phyloP scores from a whole-genome alignment of 75 land plant species.

The Pseudotsuga menziesii region DNA sequence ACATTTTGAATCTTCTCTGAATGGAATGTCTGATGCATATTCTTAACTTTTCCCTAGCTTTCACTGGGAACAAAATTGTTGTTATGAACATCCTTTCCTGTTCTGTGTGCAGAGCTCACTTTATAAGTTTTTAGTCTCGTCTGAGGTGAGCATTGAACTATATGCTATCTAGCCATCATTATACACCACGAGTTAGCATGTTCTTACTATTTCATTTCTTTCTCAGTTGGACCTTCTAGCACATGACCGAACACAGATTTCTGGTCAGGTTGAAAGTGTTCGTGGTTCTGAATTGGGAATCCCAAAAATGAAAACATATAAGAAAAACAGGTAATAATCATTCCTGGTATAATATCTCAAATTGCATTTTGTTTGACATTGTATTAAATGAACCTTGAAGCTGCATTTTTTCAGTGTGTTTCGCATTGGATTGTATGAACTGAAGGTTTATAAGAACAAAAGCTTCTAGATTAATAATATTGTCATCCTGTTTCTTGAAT shows the following conservation, averaged over 20 bases:
- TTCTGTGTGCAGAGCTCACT: slow-evolving; percentile 57
- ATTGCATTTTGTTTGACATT: no score
- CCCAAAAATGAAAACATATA: not conserved
- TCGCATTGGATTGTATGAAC: not conserved
- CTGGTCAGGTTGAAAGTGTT: slow-evolving; percentile 24
- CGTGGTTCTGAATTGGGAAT: slow-evolving; percentile 12
- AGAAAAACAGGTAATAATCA: not conserved
- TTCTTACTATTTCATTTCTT: not conserved
- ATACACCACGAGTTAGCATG: not conserved
- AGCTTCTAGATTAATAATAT: not conserved
- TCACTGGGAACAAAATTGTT: not conserved
- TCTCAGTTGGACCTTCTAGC: slow-evolving; percentile 29
- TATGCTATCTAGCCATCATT: not conserved
- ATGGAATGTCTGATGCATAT: not conserved
- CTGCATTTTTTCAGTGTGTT: no score
- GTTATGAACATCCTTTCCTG: not conserved
- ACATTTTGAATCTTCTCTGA: not conserved
- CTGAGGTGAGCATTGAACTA: slow-evolving; percentile 37
- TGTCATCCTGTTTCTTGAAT: not conserved
- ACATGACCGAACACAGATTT: slow-evolving; percentile 24
- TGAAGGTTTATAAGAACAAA: not conserved
- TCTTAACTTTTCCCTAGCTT: not conserved
- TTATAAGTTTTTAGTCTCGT: slow-evolving; percentile 40
- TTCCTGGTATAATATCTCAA: not conserved
- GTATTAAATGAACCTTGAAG: no score